A percentile compares a stretch with the other conserved stretches of the same genome.
Conservation (phyloP, 2,329 filamentous ascomycete species). For the Cladosporium sp. region DNA sequence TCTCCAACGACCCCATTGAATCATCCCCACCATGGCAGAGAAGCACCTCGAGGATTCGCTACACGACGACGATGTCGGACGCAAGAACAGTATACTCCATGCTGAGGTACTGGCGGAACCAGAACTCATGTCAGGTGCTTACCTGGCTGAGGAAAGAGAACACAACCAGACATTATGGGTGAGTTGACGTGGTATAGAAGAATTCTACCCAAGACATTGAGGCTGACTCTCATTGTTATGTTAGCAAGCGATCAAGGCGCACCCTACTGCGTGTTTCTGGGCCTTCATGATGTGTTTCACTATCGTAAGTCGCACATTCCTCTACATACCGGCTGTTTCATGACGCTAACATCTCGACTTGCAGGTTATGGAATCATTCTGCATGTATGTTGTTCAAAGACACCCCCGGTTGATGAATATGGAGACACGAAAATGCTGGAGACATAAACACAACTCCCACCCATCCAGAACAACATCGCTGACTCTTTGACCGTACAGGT, state of each 20-base stretch:
- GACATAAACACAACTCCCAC: background rate
- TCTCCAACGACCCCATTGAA: background rate
- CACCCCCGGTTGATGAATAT: background rate
- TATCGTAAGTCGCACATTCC: slow-evolving; percentile 45
- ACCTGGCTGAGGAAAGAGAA: slow-evolving; percentile 56
- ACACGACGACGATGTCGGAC: slow-evolving; percentile 24
- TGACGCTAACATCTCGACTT: slow-evolving; percentile 14
- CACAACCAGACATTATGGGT: slow-evolving; percentile 49
- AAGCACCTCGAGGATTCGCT: slow-evolving; percentile 1
- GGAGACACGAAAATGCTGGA: background rate
- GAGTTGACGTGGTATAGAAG: slow-evolving; percentile 1
- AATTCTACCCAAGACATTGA: background rate
- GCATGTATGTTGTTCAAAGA: slow-evolving; percentile 43
- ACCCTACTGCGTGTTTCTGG: slow-evolving; percentile 54
- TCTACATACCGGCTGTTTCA: slow-evolving; percentile 21
- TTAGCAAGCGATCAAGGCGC: slow-evolving; percentile 47
- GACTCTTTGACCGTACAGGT: slow-evolving; percentile 30
- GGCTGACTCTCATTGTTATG: background rate
- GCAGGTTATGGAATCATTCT: slow-evolving; percentile 62
- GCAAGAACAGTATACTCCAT: slow-evolving; percentile 44
- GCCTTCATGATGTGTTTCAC: slow-evolving; percentile 53
- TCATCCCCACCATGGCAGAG: background rate
- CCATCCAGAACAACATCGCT: background rate
- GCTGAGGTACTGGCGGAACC: slow-evolving; percentile 41
- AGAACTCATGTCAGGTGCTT: slow-evolving; percentile 50